These are phyloP conservation scores for Acarospora socialis DNA, from an alignment of 2,329 filamentous ascomycete species.

Conservation along the genomic window DNA sequence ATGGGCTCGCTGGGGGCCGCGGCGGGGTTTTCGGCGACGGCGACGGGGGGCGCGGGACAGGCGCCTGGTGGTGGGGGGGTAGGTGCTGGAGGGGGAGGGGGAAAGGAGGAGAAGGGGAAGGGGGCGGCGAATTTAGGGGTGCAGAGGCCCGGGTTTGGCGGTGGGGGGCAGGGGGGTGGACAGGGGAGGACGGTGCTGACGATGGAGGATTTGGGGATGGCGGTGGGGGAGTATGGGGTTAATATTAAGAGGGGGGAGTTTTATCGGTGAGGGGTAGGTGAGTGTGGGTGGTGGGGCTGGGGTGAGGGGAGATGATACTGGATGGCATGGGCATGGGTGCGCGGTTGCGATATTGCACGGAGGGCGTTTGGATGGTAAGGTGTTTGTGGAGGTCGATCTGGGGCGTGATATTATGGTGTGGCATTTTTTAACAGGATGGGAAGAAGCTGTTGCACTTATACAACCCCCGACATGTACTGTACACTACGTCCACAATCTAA, in stretches of 20 bases:
- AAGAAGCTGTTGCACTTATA: too few species aligned
- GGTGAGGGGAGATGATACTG: not conserved
- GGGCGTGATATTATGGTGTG: too few species aligned
- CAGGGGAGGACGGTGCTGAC: slow-evolving; percentile 90
- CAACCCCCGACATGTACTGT: too few species aligned
- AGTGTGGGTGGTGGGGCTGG: not conserved
- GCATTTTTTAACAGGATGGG: too few species aligned
- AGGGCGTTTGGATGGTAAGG: too few species aligned
- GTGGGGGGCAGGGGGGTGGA: slow-evolving; percentile 64
- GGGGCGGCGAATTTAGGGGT: slow-evolving; percentile 46
- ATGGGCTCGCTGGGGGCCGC: slow-evolving; percentile 74
- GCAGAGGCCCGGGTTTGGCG: slow-evolving; percentile 66
- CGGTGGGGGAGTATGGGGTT: slow-evolving; percentile 91
- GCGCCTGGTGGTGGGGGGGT: slow-evolving; percentile 37
- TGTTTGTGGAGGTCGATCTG: too few species aligned
- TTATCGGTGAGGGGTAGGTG: slow-evolving; percentile 53
- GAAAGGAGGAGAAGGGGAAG: slow-evolving; percentile 16
- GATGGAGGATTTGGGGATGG: slow-evolving; percentile 98
- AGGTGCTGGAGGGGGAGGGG: slow-evolving; percentile 37
- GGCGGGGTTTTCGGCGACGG: slow-evolving; percentile 53
- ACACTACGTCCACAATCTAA: too few species aligned
- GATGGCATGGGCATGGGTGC: too few species aligned
- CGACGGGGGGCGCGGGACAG: slow-evolving; percentile 41
- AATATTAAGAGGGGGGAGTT: slow-evolving; percentile 97
- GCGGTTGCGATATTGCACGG: too few species aligned